Evolutionary conservation across 148 eudicot genomes (phyloP).

Genomic region (Heliamphora exappendiculata): DNA sequence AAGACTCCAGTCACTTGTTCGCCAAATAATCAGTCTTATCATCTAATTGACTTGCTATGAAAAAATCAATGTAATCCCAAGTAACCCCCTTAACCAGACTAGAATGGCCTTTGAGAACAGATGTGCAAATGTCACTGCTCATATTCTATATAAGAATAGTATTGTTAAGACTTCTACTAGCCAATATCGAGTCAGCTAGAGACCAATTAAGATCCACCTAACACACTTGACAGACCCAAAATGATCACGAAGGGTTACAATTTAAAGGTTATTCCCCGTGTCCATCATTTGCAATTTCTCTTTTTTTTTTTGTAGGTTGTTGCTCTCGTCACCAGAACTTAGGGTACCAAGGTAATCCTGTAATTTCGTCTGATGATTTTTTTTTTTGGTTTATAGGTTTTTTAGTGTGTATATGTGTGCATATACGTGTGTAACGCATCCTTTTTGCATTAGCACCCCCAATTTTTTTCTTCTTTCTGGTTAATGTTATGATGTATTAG

Average conservation of each 20-base stretch:
- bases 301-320: too few relatives aligned
- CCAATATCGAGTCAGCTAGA: constrained; percentile 91
- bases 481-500: too few relatives aligned
- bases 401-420: too few relatives aligned
- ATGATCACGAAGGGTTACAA: constrained; percentile 94
- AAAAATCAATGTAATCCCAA: constrained; percentile 99
- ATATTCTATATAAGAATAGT: constrained; percentile 91
- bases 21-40: constrained; percentile 98
- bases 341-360: constrained; percentile 62
- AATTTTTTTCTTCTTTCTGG: neutral
- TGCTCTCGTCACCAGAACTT: constrained; percentile 51
- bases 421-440: too few relatives aligned
- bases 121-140: constrained; percentile 86
- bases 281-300: too few relatives aligned
- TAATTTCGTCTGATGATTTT: neutral
- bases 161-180: constrained; percentile 90
- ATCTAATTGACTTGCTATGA: constrained; percentile 93
- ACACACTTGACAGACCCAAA: constrained; percentile 97
- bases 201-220: constrained; percentile 99
- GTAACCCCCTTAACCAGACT: constrained; percentile 96
- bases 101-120: constrained; percentile 94
- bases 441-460: neutral
- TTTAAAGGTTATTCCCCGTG: too few relatives aligned
- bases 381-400: neutral
- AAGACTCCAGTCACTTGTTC: constrained; percentile 97